Evolutionary conservation across 164 flowering plant species (phyloP).

Genomic region (Litsea cubeba): DNA sequence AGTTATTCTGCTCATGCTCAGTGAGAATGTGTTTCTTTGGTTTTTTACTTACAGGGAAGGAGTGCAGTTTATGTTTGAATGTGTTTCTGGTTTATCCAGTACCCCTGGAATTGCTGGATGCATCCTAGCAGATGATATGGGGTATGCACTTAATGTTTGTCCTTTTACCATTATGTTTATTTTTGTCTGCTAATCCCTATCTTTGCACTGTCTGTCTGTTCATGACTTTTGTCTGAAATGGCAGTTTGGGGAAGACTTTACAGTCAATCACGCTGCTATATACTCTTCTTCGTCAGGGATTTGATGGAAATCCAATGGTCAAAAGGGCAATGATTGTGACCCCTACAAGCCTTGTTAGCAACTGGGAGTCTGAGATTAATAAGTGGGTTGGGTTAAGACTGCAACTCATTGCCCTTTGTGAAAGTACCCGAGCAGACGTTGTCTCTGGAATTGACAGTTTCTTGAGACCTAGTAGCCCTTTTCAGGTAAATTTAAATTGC

Average conservation of each 20-base stretch:
- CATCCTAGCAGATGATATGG: conserved; percentile 99
- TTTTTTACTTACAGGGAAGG: conserved; percentile 73
- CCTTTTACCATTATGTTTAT: background rate
- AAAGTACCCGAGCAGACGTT: conserved; percentile 85
- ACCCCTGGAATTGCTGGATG: conserved; percentile 65
- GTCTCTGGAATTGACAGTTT: conserved; percentile 75
- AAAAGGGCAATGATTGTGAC: conserved; percentile 91
- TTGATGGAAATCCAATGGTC: conserved; percentile 94
- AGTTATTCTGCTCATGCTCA: background rate
- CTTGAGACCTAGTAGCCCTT: conserved; percentile 48
- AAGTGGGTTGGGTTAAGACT: conserved; percentile 95
- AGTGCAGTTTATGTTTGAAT: conserved; percentile 96
- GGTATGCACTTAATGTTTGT: conserved; percentile 38
- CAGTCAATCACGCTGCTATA: conserved; percentile 92
- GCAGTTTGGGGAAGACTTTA: conserved; percentile 94
- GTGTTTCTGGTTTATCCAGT: conserved; percentile 66
- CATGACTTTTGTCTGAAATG: conserved; percentile 4
- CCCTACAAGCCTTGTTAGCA: conserved; percentile 96
- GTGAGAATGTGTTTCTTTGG: background rate
- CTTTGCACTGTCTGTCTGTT: background rate
- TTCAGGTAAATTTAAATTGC: conserved; percentile 45
- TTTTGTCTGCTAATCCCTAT: background rate
- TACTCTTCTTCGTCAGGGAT: conserved; percentile 91
- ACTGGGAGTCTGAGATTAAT: conserved; percentile 95
- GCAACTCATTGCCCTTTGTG: conserved; percentile 84